These are phyloP conservation scores for Pelargonium australe DNA, from an alignment of 441 rosid species.

Conservation along the genomic window DNA sequence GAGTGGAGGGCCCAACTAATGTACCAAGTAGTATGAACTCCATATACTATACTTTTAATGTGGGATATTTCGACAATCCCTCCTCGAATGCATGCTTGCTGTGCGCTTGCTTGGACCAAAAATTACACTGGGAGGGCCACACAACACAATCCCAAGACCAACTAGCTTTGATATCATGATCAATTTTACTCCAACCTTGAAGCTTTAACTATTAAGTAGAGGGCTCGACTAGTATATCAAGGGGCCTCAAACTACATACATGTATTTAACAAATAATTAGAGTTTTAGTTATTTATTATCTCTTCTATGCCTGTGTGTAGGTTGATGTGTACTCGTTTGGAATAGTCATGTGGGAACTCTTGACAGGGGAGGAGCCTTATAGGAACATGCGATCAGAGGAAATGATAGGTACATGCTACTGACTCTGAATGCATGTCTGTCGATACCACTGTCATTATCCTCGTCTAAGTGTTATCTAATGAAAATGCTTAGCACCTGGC, in stretches of 20 bases:
- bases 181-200: too few species aligned
- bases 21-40: not conserved
- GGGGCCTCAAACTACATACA: too few species aligned
- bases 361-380: slow-evolving; percentile 45
- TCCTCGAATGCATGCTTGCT: too few species aligned
- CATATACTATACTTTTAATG: too few species aligned
- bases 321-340: slow-evolving; percentile 44
- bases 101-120: too few species aligned
- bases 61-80: not conserved
- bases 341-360: slow-evolving; percentile 43
- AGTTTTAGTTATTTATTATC: not conserved
- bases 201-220: too few species aligned
- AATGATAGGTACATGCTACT: slow-evolving; percentile 31
- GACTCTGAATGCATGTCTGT: not conserved
- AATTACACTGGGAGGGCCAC: too few species aligned
- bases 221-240: too few species aligned
- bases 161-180: too few species aligned
- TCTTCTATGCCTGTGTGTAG: slow-evolving; percentile 15
- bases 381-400: slow-evolving; percentile 26
- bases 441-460: not conserved
- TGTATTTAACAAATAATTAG: too few species aligned
- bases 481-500: not conserved
- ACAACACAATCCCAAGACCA: too few species aligned
- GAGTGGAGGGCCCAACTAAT: not conserved
- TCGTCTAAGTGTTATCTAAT: not conserved